phyloP scores from a whole-genome alignment of 2,329 filamentous ascomycete genomes.

The Xylogone sp. region DNA sequence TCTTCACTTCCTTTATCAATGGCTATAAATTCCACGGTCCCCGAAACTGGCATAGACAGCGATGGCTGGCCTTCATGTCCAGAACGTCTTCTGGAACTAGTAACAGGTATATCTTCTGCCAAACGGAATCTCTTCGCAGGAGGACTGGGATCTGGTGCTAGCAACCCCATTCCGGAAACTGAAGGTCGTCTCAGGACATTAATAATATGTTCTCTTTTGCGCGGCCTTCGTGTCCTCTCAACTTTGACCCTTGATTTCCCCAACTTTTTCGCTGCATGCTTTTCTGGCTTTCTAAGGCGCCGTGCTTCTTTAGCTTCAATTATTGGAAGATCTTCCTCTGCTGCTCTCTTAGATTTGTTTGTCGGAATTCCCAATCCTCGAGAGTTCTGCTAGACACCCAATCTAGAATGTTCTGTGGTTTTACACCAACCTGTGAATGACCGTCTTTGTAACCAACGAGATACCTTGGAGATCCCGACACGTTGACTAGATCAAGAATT shows the following conservation, averaged over 20 bases:
- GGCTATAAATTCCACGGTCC: constrained; percentile 7
- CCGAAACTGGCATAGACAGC: constrained; percentile 15
- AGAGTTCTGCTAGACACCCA: constrained; percentile 54
- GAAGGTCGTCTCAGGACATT: background rate
- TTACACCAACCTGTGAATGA: constrained; percentile 49
- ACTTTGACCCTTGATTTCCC: constrained; percentile 1
- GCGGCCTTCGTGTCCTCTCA: background rate
- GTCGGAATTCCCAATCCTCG: constrained; percentile 53
- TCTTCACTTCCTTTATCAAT: constrained; percentile 7
- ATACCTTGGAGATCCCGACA: constrained; percentile 30
- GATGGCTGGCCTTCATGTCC: constrained; percentile 10
- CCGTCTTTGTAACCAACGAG: constrained; percentile 19
- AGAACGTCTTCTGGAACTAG: background rate
- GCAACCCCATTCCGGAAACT: background rate
- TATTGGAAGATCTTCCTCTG: constrained; percentile 6
- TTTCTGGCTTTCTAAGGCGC: constrained; percentile 5
- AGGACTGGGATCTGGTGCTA: background rate
- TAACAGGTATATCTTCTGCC: background rate
- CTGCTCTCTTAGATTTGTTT: constrained; percentile 6
- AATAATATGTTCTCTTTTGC: constrained; percentile 6
- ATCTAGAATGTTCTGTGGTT: constrained; percentile 44
- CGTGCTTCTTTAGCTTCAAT: constrained; percentile 7
- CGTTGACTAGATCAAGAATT: constrained; percentile 50
- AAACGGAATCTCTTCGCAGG: background rate
- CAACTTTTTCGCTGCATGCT: background rate